Evolutionary conservation across 192 early-diverging fungal genomes (phyloP).

Genomic region (Mortierella claussenii): DNA sequence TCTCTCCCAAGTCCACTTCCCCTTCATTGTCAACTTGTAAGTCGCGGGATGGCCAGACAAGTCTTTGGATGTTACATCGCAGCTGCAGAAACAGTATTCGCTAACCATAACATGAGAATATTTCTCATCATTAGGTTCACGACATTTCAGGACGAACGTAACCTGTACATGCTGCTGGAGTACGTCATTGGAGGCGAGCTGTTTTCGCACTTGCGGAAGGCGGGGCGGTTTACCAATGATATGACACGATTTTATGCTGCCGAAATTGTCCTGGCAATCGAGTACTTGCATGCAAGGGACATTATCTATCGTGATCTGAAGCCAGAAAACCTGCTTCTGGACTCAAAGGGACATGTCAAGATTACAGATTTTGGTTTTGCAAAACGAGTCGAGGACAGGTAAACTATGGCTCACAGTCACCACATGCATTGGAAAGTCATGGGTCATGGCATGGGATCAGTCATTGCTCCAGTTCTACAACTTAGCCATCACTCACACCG

Average conservation of each 20-base stretch:
- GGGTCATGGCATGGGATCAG: no score
- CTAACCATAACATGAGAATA: no score
- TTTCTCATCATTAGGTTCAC: constrained; percentile 81
- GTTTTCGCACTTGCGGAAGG: constrained; percentile 93
- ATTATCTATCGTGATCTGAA: constrained; percentile 98
- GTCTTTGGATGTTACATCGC: no score
- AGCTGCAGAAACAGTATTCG: no score
- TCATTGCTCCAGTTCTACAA: background rate
- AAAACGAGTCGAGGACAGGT: constrained; percentile 82
- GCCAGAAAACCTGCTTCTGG: constrained; percentile 90
- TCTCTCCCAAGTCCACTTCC: constrained; percentile 74
- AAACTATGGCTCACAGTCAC: background rate
- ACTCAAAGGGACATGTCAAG: constrained; percentile 92
- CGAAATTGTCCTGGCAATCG: constrained; percentile 95
- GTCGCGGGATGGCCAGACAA: constrained; percentile 3
- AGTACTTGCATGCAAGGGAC: constrained; percentile 92
- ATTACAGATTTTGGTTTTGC: constrained; percentile 99
- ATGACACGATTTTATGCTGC: constrained; percentile 96
- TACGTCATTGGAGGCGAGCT: constrained; percentile 97
- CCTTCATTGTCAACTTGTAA: constrained; percentile 88
- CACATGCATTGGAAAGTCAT: no score
- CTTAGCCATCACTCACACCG: background rate
- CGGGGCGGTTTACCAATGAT: constrained; percentile 93
- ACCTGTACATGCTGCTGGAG: constrained; percentile 96
- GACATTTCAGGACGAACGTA: constrained; percentile 95